Percentiles rank a stretch among this genome's conserved stretches.
phyloP scores from a whole-genome alignment of 106 monocot species.

The Platanthera guangdongensis region DNA sequence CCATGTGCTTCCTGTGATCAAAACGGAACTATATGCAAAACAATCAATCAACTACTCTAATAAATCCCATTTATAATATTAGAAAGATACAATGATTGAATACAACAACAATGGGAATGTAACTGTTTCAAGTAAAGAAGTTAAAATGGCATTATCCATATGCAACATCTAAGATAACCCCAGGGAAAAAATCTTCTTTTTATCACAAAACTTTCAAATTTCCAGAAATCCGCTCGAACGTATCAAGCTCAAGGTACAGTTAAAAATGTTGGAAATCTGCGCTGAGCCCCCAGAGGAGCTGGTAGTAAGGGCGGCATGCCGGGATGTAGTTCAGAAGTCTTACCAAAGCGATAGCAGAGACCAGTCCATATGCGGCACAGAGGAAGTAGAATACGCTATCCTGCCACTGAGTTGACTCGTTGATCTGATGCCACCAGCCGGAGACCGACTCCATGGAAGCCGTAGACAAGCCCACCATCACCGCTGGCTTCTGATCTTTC shows the following conservation, averaged over 20 bases:
- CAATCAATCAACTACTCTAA: background rate
- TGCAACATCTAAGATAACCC: background rate
- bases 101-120: background rate
- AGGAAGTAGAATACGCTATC: slow-evolving; percentile 47
- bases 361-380: slow-evolving; percentile 44
- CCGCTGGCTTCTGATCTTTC: background rate
- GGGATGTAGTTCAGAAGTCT: background rate
- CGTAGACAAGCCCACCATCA: background rate
- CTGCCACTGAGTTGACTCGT: slow-evolving; percentile 48
- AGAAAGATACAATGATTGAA: background rate
- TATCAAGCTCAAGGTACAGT: background rate
- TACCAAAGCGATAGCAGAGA: slow-evolving; percentile 51
- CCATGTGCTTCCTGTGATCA: background rate
- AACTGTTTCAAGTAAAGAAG: background rate
- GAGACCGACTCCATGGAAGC: background rate
- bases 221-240: background rate
- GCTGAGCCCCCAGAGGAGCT: background rate
- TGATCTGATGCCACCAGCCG: slow-evolving; percentile 47
- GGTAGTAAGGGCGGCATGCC: background rate
- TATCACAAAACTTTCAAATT: background rate
- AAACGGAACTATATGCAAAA: background rate
- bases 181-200: too few relatives aligned
- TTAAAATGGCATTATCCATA: background rate
- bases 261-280: background rate
- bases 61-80: background rate